Evolutionary conservation across 495 filamentous ascomycete genomes (phyloP).

Genomic region (Pyronema omphalodes): DNA sequence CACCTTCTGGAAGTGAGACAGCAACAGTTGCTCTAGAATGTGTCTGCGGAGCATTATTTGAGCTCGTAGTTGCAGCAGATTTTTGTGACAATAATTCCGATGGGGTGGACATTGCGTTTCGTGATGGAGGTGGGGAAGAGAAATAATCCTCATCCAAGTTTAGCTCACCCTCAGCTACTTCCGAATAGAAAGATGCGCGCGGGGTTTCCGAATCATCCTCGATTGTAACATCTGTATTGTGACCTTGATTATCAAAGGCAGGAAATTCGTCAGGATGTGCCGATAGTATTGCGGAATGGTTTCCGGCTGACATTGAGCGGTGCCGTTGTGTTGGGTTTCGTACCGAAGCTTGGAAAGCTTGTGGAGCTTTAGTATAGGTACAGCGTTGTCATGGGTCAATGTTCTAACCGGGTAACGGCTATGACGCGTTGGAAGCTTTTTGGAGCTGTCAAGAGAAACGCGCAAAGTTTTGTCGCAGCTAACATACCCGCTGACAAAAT

Average conservation of each 20-base stretch:
- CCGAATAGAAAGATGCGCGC: constrained; percentile 15
- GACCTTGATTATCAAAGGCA: not conserved
- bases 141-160: constrained; percentile 22
- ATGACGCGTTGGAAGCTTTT: not conserved
- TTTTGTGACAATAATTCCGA: constrained; percentile 9
- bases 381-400: not conserved
- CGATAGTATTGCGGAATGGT: not conserved
- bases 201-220: constrained; percentile 22
- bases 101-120: constrained; percentile 1
- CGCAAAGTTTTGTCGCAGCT: too few species aligned
- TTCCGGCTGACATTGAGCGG: not conserved
- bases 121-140: constrained; percentile 14
- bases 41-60: constrained; percentile 5
- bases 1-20: constrained; percentile 23
- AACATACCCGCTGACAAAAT: too few species aligned
- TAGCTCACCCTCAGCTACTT: not conserved
- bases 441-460: not conserved
- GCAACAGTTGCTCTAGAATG: constrained; percentile 23
- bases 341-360: not conserved
- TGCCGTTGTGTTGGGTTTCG: not conserved
- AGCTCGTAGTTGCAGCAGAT: not conserved
- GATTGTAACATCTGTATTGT: not conserved
- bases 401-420: not conserved
- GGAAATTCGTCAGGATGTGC: not conserved
- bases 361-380: not conserved